Conservation (phyloP, 129 eudicot species). For the Saposhnikovia divaricata region DNA sequence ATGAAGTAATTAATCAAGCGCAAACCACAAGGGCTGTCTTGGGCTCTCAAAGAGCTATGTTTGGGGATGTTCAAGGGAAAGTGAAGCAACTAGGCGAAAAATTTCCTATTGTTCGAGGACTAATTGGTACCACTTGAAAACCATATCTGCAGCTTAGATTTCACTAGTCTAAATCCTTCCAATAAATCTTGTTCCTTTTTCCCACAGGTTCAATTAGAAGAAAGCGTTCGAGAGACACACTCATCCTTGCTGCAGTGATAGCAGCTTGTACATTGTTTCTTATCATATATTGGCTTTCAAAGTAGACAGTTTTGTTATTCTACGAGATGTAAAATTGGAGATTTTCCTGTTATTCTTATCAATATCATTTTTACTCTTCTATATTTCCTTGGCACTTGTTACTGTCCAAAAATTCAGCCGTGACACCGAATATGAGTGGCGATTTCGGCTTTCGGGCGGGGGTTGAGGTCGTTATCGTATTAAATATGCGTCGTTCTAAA, state of each 20-base stretch:
- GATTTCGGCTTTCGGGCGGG: neutral
- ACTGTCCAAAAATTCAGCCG: neutral
- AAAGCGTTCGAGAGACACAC: conserved; percentile 83
- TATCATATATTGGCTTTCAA: conserved; percentile 88
- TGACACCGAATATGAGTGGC: neutral
- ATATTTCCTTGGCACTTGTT: neutral
- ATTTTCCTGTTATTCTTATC: neutral
- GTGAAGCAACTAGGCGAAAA: conserved; percentile 85
- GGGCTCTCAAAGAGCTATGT: conserved; percentile 75
- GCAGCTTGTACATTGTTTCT: conserved; percentile 94
- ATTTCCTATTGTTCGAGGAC: conserved; percentile 85
- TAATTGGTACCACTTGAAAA: conserved; percentile 54
- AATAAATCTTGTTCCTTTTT: conserved; percentile 1
- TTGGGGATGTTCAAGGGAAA: conserved; percentile 95
- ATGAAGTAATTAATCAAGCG: conserved; percentile 91
- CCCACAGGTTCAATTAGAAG: conserved; percentile 78
- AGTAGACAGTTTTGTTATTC: conserved; percentile 32
- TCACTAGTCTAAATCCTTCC: neutral
- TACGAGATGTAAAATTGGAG: conserved; percentile 8
- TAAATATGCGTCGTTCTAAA: neutral
- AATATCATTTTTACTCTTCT: neutral
- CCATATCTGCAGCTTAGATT: neutral
- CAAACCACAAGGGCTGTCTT: conserved; percentile 72
- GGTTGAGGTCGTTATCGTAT: neutral
- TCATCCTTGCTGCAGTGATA: conserved; percentile 80